phyloP scores from a whole-genome alignment of 2,329 filamentous ascomycete species.

The Xylariales sp. region DNA sequence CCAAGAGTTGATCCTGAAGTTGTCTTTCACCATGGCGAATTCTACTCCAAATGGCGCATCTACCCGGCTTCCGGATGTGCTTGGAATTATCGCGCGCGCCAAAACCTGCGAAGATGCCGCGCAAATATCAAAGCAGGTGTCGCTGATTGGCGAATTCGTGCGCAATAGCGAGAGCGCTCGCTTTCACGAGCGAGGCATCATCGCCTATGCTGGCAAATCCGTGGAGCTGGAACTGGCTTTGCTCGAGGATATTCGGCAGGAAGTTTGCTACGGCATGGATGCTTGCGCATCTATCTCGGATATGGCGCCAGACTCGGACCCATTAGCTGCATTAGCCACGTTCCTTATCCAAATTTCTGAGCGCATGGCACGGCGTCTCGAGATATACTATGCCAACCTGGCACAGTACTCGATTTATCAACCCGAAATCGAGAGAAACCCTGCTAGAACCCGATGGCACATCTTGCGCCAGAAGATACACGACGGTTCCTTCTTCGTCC shows the following conservation, averaged over 20 bases:
- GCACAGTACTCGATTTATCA: slow-evolving; percentile 44
- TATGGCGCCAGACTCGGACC: slow-evolving; percentile 5
- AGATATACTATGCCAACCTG: slow-evolving; percentile 47
- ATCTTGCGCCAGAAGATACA: slow-evolving; percentile 41
- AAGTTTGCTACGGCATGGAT: slow-evolving; percentile 51
- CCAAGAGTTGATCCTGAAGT: slow-evolving; percentile 47
- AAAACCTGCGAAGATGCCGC: slow-evolving; percentile 42
- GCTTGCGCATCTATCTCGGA: slow-evolving; percentile 40
- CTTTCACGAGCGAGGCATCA: slow-evolving; percentile 47
- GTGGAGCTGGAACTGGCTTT: slow-evolving; percentile 48
- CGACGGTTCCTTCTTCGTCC: slow-evolving; percentile 48
- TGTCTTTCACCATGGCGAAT: slow-evolving; percentile 46
- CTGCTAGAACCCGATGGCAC: slow-evolving; percentile 47
- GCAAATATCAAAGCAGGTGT: slow-evolving; percentile 41
- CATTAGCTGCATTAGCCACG: slow-evolving; percentile 29
- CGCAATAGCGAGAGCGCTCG: slow-evolving; percentile 40
- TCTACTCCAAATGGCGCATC: slow-evolving; percentile 24
- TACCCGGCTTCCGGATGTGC: slow-evolving; percentile 38
- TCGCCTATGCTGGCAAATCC: slow-evolving; percentile 43
- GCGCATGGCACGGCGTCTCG: slow-evolving; percentile 46
- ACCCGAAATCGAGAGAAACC: slow-evolving; percentile 47
- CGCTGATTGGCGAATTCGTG: slow-evolving; percentile 44
- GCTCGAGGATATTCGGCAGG: slow-evolving; percentile 47
- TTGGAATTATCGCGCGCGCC: slow-evolving; percentile 34
- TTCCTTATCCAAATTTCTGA: slow-evolving; percentile 49